Percentiles rank a stretch among this genome's conserved stretches.
phyloP scores from a whole-genome alignment of 164 flowering plant species.

The Sextonia rubra region DNA sequence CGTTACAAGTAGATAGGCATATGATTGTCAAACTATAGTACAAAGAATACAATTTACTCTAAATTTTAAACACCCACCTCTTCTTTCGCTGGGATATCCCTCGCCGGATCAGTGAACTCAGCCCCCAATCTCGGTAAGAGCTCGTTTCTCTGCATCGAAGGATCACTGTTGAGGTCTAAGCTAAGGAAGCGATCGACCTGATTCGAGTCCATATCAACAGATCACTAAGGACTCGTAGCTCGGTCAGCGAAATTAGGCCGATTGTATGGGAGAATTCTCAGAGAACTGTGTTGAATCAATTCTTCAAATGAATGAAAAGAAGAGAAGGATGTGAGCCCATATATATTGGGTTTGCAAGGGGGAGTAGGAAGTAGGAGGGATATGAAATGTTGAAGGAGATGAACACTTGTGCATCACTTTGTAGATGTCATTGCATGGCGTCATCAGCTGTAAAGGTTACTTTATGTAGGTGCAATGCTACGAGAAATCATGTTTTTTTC shows the following conservation, averaged over 20 bases:
- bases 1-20: too few species aligned
- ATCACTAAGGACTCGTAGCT: background rate
- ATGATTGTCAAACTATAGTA: too few species aligned
- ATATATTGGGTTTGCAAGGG: background rate
- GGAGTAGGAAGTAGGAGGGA: too few species aligned
- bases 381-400: background rate
- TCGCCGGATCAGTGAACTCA: background rate
- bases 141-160: background rate
- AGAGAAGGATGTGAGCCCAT: background rate
- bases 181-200: background rate
- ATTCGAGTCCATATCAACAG: background rate
- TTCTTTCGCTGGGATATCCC: background rate
- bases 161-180: background rate
- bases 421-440: background rate
- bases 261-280: background rate
- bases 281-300: background rate
- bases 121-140: background rate
- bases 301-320: constrained; percentile 1
- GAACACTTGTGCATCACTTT: background rate
- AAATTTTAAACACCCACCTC: background rate
- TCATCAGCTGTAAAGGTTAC: background rate
- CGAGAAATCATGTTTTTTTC: too few species aligned
- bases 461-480: too few species aligned
- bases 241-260: background rate
- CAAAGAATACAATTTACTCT: too few species aligned